Conservation (phyloP, 495 filamentous ascomycete species). For the Penicillium diatomitis region DNA sequence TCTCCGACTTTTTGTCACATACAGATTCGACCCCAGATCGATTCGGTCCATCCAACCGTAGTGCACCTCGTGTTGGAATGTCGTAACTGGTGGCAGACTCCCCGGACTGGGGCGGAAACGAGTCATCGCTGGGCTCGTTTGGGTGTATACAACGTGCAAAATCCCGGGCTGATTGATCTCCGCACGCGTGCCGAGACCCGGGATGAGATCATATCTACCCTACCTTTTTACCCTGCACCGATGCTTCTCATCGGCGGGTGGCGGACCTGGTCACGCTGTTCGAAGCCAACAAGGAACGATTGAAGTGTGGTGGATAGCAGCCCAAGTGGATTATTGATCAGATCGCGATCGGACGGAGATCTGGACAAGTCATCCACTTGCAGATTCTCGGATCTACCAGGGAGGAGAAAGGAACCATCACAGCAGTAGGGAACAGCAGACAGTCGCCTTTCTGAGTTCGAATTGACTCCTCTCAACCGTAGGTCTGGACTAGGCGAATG, state of each 20-base stretch:
- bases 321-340: not conserved
- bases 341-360: not conserved
- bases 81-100: not conserved
- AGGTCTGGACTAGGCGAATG: too few species aligned
- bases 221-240: not conserved
- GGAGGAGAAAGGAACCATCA: not conserved
- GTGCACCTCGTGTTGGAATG: too few species aligned
- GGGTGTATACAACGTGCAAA: not conserved
- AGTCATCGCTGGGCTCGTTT: not conserved
- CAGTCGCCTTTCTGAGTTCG: too few species aligned
- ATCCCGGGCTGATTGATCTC: too few species aligned
- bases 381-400: not conserved
- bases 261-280: not conserved
- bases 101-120: not conserved
- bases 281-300: not conserved
- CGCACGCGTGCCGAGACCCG: slow-evolving; percentile 3
- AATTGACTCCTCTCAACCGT: too few species aligned
- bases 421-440: too few species aligned
- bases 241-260: not conserved
- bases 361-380: not conserved
- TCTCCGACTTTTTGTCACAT: too few species aligned
- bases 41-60: too few species aligned
- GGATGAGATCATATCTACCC: slow-evolving; percentile 1
- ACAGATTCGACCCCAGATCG: too few species aligned
- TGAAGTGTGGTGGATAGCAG: not conserved